Evolutionary conservation across 139 green algal genomes (phyloP).

Genomic region (Pseudopediastrum boryanum): DNA sequence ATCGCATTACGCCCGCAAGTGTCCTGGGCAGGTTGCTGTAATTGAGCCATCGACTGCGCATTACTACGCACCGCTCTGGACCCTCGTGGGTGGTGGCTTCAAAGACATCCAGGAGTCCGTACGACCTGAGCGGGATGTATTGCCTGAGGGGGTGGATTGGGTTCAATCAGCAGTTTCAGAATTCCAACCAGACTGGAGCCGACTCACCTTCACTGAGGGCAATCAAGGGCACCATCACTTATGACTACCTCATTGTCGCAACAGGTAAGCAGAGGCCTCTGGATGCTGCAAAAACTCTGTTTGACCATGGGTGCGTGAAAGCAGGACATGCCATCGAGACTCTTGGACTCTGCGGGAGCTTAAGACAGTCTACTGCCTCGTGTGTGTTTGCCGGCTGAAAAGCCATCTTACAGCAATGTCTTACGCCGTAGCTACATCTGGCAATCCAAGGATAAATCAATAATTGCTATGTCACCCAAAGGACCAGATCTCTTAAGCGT

Average conservation of each 20-base stretch:
- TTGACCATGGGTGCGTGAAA: too few species aligned
- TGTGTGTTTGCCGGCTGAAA: too few species aligned
- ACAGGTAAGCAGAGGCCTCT: slow-evolving; percentile 23
- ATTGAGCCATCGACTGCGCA: slow-evolving; percentile 7
- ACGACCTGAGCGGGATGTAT: not conserved
- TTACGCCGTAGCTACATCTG: too few species aligned
- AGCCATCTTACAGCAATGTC: too few species aligned
- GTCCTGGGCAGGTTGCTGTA: slow-evolving; percentile 10
- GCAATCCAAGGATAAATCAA: too few species aligned
- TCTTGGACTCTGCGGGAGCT: too few species aligned
- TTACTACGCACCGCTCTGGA: slow-evolving; percentile 27
- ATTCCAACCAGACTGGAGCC: not conserved
- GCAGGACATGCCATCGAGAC: too few species aligned
- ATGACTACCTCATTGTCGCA: slow-evolving; percentile 30
- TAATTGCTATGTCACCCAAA: too few species aligned
- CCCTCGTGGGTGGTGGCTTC: slow-evolving; percentile 24
- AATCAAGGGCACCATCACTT: not conserved
- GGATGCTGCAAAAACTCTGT: too few species aligned
- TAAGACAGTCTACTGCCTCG: too few species aligned
- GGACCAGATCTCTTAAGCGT: too few species aligned
- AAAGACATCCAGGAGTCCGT: not conserved
- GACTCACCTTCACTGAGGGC: not conserved
- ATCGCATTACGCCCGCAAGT: slow-evolving; percentile 20
- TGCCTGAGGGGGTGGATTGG: slow-evolving; percentile 11
- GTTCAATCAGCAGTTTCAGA: not conserved